Evolutionary conservation across 169 alveolate genomes (phyloP).

Genomic region (Cyclospora cayetanensis): DNA sequence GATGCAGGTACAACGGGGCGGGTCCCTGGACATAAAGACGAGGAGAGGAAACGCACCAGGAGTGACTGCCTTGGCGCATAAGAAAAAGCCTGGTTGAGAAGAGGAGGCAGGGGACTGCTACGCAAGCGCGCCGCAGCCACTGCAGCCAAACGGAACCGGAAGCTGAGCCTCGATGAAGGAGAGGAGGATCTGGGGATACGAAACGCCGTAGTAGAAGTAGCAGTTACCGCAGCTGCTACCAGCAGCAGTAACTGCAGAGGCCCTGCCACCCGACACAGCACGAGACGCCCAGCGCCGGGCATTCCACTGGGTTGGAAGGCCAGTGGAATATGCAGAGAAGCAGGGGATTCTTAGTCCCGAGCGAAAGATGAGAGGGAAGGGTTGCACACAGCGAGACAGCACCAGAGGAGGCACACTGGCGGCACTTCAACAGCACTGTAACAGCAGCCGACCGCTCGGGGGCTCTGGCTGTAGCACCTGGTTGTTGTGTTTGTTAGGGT

Average conservation of each 20-base stretch:
- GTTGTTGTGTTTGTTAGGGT: no score
- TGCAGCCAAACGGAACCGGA: neutral
- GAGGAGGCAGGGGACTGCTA: neutral
- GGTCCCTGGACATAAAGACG: neutral
- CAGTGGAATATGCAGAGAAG: no score
- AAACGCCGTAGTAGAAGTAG: neutral
- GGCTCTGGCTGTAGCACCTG: no score
- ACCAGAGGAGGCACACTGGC: no score
- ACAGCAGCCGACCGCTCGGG: no score
- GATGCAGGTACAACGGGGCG: neutral
- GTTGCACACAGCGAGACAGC: no score
- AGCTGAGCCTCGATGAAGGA: neutral
- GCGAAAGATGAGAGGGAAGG: no score
- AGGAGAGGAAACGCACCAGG: constrained; percentile 31
- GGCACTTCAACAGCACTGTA: no score
- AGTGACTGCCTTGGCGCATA: neutral
- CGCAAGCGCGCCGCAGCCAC: neutral
- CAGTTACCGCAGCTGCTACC: neutral
- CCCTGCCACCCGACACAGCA: neutral
- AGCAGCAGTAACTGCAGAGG: neutral
- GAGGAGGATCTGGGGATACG: neutral
- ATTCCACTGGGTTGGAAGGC: no score
- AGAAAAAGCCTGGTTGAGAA: neutral
- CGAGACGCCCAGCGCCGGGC: neutral
- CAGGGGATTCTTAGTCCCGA: no score